phyloP scores from a whole-genome alignment of 2,329 filamentous ascomycete genomes.

The Fusarium armeniacum region DNA sequence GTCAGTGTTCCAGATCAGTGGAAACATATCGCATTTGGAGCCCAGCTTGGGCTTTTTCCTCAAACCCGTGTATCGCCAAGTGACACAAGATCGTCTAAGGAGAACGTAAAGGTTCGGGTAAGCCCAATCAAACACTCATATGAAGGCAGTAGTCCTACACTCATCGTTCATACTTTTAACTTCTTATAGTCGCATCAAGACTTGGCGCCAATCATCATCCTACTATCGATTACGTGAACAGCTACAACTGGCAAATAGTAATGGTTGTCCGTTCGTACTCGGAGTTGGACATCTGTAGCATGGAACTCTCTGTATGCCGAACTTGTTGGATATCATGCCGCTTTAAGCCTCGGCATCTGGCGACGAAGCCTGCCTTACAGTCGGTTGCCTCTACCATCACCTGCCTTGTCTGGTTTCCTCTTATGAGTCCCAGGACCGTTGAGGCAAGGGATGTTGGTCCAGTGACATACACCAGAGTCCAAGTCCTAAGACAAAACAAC shows the following conservation, averaged over 20 bases:
- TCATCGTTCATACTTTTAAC: not conserved
- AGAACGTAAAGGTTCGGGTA: not conserved
- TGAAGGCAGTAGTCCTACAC: not conserved
- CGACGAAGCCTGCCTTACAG: not conserved
- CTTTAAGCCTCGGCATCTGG: not conserved
- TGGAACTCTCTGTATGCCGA: not conserved
- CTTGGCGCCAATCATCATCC: not conserved
- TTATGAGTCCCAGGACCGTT: not conserved
- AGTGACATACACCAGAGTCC: not conserved
- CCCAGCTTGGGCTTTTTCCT: not conserved
- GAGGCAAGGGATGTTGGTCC: not conserved
- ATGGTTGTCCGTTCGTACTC: not conserved
- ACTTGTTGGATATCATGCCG: not conserved
- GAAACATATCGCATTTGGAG: not conserved
- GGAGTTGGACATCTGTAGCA: not conserved
- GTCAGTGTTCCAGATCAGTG: not conserved
- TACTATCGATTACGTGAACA: not conserved
- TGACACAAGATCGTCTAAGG: not conserved
- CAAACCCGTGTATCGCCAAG: not conserved
- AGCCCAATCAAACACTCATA: not conserved
- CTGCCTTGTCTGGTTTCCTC: not conserved
- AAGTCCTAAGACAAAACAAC: not conserved
- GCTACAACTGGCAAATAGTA: not conserved
- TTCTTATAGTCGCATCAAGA: not conserved
- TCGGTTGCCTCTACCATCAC: not conserved